phyloP scores from a whole-genome alignment of 2,329 filamentous ascomycete genomes.

The Arthroderma sp. region DNA sequence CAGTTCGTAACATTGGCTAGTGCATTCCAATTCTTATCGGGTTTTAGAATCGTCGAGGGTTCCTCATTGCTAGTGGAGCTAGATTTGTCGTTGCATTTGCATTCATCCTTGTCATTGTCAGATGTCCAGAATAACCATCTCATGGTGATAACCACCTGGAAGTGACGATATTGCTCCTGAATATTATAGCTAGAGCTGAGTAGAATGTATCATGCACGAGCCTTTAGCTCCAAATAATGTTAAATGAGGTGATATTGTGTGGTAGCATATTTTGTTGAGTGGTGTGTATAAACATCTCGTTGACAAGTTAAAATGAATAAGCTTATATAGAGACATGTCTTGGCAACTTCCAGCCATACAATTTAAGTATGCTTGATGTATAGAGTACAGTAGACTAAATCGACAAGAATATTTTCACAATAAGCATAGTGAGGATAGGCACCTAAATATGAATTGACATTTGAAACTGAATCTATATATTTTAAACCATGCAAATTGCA shows the following conservation, averaged over 20 bases:
- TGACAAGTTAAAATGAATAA: not conserved
- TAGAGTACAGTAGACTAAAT: not conserved
- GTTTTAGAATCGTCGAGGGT: constrained; percentile 11
- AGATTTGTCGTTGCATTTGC: not conserved
- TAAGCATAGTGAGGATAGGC: not conserved
- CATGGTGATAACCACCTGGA: constrained; percentile 25
- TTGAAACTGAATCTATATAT: not conserved
- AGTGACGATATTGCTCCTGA: not conserved
- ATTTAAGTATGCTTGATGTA: not conserved
- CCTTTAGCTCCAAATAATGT: not conserved
- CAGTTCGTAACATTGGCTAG: constrained; percentile 34
- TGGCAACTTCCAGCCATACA: not conserved
- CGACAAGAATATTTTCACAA: not conserved
- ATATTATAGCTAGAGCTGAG: not conserved
- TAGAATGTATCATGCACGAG: not conserved
- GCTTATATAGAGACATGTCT: not conserved
- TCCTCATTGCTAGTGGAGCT: not conserved
- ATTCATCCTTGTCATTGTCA: not conserved
- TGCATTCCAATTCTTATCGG: constrained; percentile 28
- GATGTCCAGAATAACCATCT: constrained; percentile 39
- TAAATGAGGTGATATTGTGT: not conserved
- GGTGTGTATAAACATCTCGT: not conserved
- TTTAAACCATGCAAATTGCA: not conserved
- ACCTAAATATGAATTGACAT: not conserved
- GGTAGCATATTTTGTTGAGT: not conserved